phyloP scores from a whole-genome alignment of 192 early-diverging fungal genomes.

The Coemansia sp. region DNA sequence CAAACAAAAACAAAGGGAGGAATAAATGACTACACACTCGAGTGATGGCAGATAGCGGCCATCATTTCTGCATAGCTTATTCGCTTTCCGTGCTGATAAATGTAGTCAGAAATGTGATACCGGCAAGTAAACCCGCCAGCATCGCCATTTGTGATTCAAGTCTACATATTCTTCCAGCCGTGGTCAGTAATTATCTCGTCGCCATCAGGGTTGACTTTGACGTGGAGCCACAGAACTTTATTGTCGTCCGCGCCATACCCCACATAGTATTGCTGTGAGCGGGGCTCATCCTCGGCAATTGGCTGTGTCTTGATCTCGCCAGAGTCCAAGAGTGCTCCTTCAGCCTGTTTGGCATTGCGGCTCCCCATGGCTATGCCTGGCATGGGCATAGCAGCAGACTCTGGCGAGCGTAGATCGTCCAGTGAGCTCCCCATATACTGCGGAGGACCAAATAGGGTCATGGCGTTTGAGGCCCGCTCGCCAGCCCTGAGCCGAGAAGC shows the following conservation, averaged over 20 bases:
- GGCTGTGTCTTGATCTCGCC: neutral
- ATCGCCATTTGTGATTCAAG: neutral
- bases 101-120: neutral
- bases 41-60: too few species aligned
- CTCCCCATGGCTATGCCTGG: conserved; percentile 21
- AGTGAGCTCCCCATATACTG: conserved; percentile 19
- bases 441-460: conserved; percentile 18
- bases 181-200: conserved; percentile 16
- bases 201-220: conserved; percentile 12
- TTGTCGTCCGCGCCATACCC: conserved; percentile 13
- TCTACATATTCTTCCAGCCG: conserved; percentile 5
- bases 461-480: neutral
- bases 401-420: conserved; percentile 11
- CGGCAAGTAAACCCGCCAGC: too few species aligned
- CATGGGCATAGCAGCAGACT: conserved; percentile 10
- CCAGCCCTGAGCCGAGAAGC: neutral
- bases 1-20: too few species aligned
- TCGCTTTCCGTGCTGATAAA: neutral
- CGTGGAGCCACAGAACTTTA: conserved; percentile 38
- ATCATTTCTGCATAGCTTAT: too few species aligned
- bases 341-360: neutral
- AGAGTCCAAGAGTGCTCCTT: neutral
- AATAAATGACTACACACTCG: too few species aligned
- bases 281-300: neutral
- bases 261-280: conserved; percentile 25